Percentiles rank a stretch among this genome's conserved stretches.
Evolutionary conservation across 495 filamentous ascomycete genomes (phyloP).

Genomic region (Penicillium subrubescens): DNA sequence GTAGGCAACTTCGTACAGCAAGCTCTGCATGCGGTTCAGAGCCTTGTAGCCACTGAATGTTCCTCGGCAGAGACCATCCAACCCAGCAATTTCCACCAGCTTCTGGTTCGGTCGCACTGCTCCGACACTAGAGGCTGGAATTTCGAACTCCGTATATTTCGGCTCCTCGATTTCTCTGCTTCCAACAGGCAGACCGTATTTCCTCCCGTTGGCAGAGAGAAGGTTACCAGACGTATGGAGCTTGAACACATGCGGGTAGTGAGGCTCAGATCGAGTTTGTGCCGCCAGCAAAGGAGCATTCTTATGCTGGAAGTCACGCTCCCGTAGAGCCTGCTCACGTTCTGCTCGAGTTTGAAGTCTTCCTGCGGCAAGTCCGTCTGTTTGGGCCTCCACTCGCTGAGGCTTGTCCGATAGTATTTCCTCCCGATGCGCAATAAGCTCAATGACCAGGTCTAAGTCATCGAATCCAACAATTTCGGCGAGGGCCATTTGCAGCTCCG

Average conservation of each 20-base stretch:
- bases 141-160: slow-evolving; percentile 84
- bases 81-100: slow-evolving; percentile 72
- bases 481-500: slow-evolving; percentile 85
- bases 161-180: slow-evolving; percentile 60
- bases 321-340: slow-evolving; percentile 72
- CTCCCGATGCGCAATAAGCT: slow-evolving; percentile 71
- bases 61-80: slow-evolving; percentile 87
- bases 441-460: slow-evolving; percentile 85
- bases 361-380: slow-evolving; percentile 52
- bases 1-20: slow-evolving; percentile 95
- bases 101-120: slow-evolving; percentile 68
- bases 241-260: slow-evolving; percentile 94
- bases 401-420: slow-evolving; percentile 55
- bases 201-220: slow-evolving; percentile 70
- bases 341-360: slow-evolving; percentile 73
- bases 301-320: slow-evolving; percentile 83
- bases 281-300: slow-evolving; percentile 64
- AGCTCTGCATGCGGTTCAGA: slow-evolving; percentile 96
- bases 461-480: slow-evolving; percentile 91
- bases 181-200: slow-evolving; percentile 73
- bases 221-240: slow-evolving; percentile 79
- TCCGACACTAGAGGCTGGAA: slow-evolving; percentile 83
- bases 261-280: slow-evolving; percentile 58
- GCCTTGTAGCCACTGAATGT: slow-evolving; percentile 94
- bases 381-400: slow-evolving; percentile 41